phyloP scores from a whole-genome alignment of 139 green algal species.

The Chlamydomonas incerta region DNA sequence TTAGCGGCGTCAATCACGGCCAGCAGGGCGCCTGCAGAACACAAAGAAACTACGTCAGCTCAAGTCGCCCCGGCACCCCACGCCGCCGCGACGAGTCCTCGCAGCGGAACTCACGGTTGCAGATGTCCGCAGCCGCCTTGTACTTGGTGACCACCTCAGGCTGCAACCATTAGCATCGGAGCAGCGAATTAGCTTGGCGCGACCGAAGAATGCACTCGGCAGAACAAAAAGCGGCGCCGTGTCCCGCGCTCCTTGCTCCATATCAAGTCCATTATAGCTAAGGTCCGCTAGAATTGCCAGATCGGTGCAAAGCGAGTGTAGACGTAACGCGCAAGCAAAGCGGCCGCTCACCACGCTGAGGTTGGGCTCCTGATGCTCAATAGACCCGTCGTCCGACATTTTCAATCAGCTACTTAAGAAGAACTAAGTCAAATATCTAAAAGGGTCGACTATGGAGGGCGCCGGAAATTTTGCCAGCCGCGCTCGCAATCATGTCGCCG shows the following conservation, averaged over 20 bases:
- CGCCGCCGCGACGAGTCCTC: background rate
- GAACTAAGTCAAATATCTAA: background rate
- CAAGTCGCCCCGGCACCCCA: background rate
- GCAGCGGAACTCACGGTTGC: slow-evolving; percentile 87
- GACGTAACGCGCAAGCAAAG: background rate
- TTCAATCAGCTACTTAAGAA: background rate
- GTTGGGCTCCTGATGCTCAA: slow-evolving; percentile 31
- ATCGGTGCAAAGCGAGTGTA: too few relatives aligned
- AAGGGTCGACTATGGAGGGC: background rate
- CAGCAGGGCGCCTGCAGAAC: slow-evolving; percentile 83
- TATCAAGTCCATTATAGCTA: too few relatives aligned
- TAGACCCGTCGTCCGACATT: slow-evolving; percentile 40
- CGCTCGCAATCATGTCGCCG: too few relatives aligned
- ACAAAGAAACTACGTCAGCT: background rate
- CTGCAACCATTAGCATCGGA: slow-evolving; percentile 60
- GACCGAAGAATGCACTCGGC: too few relatives aligned
- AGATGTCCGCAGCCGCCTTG: slow-evolving; percentile 97
- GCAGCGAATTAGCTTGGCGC: background rate
- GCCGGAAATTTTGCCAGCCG: too few relatives aligned
- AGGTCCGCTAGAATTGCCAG: too few relatives aligned
- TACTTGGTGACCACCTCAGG: slow-evolving; percentile 99
- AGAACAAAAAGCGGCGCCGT: too few relatives aligned
- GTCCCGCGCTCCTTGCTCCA: too few relatives aligned
- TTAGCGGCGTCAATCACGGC: slow-evolving; percentile 79
- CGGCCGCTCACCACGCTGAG: slow-evolving; percentile 7